phyloP scores from a whole-genome alignment of 176 grass and related monocot species.

The Carex littledalei region DNA sequence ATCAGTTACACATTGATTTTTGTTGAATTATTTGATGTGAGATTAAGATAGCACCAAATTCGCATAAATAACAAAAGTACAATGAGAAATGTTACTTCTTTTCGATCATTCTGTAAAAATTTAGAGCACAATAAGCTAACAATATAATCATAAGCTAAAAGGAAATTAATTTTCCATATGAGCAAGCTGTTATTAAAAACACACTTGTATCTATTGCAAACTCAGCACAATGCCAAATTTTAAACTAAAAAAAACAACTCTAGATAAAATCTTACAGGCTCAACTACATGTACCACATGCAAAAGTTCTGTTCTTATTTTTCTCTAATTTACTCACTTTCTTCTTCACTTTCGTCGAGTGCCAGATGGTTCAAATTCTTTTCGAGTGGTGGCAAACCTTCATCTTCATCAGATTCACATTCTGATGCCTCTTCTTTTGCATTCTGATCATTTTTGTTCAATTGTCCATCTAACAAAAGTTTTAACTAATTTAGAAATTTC shows the following conservation, averaged over 20 bases:
- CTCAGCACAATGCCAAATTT: not conserved
- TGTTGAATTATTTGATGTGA: not conserved
- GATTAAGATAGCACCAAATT: not conserved
- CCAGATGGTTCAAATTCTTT: conserved; percentile 81
- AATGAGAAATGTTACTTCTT: not conserved
- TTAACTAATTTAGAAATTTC: not conserved
- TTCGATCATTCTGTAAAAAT: not conserved
- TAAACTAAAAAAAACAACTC: not conserved
- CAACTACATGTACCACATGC: not conserved
- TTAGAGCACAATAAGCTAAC: not conserved
- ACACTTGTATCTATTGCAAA: not conserved
- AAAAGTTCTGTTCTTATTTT: not conserved
- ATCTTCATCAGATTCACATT: conserved; percentile 49
- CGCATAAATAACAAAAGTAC: not conserved
- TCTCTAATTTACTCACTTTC: conserved; percentile 31
- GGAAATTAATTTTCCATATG: not conserved
- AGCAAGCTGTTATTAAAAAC: not conserved
- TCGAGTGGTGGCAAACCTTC: conserved; percentile 77
- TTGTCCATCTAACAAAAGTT: conserved; percentile 13
- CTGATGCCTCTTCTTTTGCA: conserved; percentile 32
- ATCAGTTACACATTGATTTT: not conserved
- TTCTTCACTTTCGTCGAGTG: conserved; percentile 37
- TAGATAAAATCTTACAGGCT: not conserved
- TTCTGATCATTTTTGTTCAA: conserved; percentile 10
- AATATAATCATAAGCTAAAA: not conserved